phyloP scores from a whole-genome alignment of 345 rosid genomes.

The Lepidium africanum region DNA sequence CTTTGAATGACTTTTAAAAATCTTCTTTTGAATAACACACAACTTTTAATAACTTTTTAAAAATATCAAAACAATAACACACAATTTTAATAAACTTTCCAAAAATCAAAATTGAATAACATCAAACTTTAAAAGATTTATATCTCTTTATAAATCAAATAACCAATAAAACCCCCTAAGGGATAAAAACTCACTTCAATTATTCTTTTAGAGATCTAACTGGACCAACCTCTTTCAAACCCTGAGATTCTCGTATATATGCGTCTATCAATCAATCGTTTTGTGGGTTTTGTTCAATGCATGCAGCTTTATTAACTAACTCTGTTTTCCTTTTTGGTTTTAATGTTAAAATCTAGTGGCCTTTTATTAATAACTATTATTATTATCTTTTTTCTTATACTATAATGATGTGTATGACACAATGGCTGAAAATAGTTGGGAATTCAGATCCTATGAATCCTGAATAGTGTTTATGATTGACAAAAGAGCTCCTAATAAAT shows the following conservation, averaged over 20 bases:
- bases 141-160: no score
- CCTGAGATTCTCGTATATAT: constrained; percentile 2
- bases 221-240: background rate
- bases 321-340: no score
- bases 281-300: constrained; percentile 15
- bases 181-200: background rate
- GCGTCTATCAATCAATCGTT: constrained; percentile 5
- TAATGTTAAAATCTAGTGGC: no score
- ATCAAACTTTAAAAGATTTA: no score
- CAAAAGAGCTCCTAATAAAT: constrained; percentile 25
- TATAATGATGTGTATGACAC: background rate
- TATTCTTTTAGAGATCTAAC: background rate
- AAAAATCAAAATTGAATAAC: no score
- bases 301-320: constrained; percentile 10
- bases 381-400: no score
- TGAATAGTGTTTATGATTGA: constrained; percentile 29
- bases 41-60: no score
- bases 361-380: background rate
- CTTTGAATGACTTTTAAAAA: no score
- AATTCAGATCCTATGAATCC: constrained; percentile 18
- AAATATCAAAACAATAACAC: no score
- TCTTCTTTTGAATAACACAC: no score
- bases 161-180: constrained; percentile 6
- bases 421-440: constrained; percentile 13
- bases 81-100: no score